These are phyloP conservation scores for Heteromeles arbutifolia DNA, from an alignment of 306 rosid genomes.

Conservation along the genomic window DNA sequence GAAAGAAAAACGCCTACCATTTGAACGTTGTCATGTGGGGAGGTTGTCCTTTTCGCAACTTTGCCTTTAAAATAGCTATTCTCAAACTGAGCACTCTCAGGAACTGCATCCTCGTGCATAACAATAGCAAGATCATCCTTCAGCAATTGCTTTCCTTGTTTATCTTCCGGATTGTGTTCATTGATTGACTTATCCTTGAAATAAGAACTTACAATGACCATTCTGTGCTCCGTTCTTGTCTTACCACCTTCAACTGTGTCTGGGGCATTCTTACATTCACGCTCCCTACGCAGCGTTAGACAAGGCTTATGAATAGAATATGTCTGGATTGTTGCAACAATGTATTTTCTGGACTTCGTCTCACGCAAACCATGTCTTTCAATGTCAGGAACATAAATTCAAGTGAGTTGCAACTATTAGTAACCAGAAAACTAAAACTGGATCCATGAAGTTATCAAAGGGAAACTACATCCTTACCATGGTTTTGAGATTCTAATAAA, in stretches of 20 bases:
- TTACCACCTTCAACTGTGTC: conserved; percentile 32
- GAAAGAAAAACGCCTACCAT: conserved; percentile 39
- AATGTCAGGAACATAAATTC: conserved; percentile 21
- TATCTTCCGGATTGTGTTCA: conserved; percentile 23
- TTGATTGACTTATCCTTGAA: conserved; percentile 49
- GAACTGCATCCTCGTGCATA: conserved; percentile 20
- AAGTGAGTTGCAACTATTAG: conserved; percentile 23
- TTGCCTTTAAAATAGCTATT: conserved; percentile 25
- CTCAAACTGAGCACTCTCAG: conserved; percentile 23
- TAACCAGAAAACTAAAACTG: background rate
- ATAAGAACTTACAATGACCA: conserved; percentile 56
- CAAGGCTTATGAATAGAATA: conserved; percentile 76
- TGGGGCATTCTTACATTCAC: conserved; percentile 25
- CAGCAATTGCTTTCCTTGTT: conserved; percentile 21
- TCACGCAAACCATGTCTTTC: conserved; percentile 28
- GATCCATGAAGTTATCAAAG: background rate
- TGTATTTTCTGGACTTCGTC: conserved; percentile 39
- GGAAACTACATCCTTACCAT: conserved; percentile 35
- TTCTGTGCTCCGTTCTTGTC: conserved; percentile 42
- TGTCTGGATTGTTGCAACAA: conserved; percentile 44
- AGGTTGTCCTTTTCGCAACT: conserved; percentile 51
- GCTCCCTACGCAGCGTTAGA: conserved; percentile 43
- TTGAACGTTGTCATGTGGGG: conserved; percentile 36
- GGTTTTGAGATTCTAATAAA: conserved; percentile 30
- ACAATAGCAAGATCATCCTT: conserved; percentile 21